Base-by-base conservation (phyloP, 2,329 filamentous ascomycete species). In the Clarireedia monteithiana region DNA sequence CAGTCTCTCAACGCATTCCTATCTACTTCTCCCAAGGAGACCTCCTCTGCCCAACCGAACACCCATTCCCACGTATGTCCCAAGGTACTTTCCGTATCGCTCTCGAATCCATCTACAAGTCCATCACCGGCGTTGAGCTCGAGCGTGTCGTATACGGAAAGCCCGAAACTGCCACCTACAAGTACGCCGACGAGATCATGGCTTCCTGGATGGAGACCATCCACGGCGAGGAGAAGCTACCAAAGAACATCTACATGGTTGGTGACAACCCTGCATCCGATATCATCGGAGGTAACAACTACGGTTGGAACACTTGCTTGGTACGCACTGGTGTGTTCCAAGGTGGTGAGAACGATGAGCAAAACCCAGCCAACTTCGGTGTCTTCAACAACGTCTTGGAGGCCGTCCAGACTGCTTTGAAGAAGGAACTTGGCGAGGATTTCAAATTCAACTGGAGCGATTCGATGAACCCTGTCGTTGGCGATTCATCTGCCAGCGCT, bases 241-340 rank as follows among this genome's bases (percentile, higher is more conserved):
- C 54, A 40, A 70, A 81, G 69, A 86, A 88, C 72, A 77, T 88
- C 69, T 89, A 89, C 77, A 89, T 89, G 85, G 75, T 89, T 55
- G 85, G 85, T 62, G 85, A 89, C 72, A 89, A 88, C 74, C 85
- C 85, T 6, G 82, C 83, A 26, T 86, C 83, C 26, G 85, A 89
- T 68, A 88, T 89, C 66, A 77, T 86, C 61, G 86, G 86, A 60
- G 86, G 86, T 59, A 90, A 90, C 77, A 86, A 85, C 79, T 89
- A 90, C 71, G 85, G 85, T 58, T 90, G 86, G 87, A 90, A 90
- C 73, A 89, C 86, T 3, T 89, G 86, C 67, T 73, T 90, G 54
- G 86, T 90, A 56, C 82, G 86, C 67, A 90, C 86, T 0, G 87
- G 87, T 73, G 86, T 90, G 48, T 54, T 54, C 52, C 52, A 54